phyloP scores from a whole-genome alignment of 1,284 basidiomycete genomes.

The Schizophyllum commune region DNA sequence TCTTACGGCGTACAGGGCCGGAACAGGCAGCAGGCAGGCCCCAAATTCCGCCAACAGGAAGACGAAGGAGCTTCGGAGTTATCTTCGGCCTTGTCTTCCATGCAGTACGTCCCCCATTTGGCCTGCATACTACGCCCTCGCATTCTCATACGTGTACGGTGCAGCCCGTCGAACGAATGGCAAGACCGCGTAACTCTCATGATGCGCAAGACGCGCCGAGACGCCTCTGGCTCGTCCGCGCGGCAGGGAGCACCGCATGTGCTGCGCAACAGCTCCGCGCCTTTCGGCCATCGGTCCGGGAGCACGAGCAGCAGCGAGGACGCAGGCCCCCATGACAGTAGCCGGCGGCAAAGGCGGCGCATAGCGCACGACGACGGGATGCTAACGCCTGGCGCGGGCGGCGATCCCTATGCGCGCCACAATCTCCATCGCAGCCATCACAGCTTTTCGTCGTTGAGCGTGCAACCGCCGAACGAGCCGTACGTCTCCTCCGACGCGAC shows the following conservation, averaged over 20 bases:
- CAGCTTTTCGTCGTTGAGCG: not conserved
- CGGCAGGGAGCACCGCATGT: conserved; percentile 2
- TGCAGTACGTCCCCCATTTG: conserved; percentile 40
- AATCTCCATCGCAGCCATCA: not conserved
- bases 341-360: not conserved
- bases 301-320: not conserved
- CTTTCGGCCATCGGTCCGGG: not conserved
- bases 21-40: conserved; percentile 1
- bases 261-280: not conserved
- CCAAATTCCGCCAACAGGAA: conserved; percentile 9
- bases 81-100: conserved; percentile 35
- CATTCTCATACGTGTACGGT: not conserved
- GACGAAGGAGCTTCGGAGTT: conserved; percentile 9
- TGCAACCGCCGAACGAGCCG: not conserved
- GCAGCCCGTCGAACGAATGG: conserved; percentile 74
- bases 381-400: not conserved
- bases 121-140: no score
- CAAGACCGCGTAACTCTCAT: conserved; percentile 50
- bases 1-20: conserved; percentile 68
- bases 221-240: conserved; percentile 5
- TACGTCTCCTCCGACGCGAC: not conserved
- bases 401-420: not conserved
- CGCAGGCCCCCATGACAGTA: not conserved
- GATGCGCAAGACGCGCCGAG: conserved; percentile 26
- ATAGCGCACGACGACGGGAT: not conserved